Evolutionary conservation across 306 rosid genomes (phyloP).

Genomic region (Urtica urens): DNA sequence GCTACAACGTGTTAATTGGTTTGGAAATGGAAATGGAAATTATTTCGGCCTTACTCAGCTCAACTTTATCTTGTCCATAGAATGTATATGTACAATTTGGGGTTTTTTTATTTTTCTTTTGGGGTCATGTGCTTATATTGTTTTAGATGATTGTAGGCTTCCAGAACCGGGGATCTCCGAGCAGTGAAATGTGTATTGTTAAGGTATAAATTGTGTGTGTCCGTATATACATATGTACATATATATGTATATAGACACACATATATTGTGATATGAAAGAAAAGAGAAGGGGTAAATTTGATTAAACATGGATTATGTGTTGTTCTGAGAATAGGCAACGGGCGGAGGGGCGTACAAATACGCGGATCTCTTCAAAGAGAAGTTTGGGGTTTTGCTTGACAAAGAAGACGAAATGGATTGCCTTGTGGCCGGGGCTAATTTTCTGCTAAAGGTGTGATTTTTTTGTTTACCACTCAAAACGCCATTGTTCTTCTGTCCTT

Average conservation of each 20-base stretch:
- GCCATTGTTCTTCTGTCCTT: too few relatives aligned
- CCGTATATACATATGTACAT: too few relatives aligned
- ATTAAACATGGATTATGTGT: too few relatives aligned
- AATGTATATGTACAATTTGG: too few relatives aligned
- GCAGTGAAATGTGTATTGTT: constrained; percentile 28
- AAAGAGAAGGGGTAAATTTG: too few relatives aligned
- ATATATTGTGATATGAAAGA: too few relatives aligned
- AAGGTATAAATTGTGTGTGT: constrained; percentile 38
- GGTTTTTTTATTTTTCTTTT: too few relatives aligned
- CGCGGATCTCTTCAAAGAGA: constrained; percentile 75
- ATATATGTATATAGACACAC: too few relatives aligned
- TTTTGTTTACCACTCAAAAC: constrained; percentile 5
- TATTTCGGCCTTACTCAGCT: too few relatives aligned
- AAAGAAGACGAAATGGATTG: constrained; percentile 97
- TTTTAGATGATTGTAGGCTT: constrained; percentile 39
- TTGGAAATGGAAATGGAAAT: too few relatives aligned
- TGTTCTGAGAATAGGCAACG: constrained; percentile 63
- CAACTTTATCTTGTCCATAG: too few relatives aligned
- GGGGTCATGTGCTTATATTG: constrained; percentile 26
- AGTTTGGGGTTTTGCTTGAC: constrained; percentile 59
- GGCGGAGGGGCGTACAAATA: constrained; percentile 87
- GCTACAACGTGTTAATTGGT: too few relatives aligned
- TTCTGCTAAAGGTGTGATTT: constrained; percentile 78
- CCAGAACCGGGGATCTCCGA: constrained; percentile 34
- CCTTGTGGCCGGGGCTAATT: constrained; percentile 94